phyloP scores from a whole-genome alignment of 768 basidiomycete species.

The Mycena alexandri region DNA sequence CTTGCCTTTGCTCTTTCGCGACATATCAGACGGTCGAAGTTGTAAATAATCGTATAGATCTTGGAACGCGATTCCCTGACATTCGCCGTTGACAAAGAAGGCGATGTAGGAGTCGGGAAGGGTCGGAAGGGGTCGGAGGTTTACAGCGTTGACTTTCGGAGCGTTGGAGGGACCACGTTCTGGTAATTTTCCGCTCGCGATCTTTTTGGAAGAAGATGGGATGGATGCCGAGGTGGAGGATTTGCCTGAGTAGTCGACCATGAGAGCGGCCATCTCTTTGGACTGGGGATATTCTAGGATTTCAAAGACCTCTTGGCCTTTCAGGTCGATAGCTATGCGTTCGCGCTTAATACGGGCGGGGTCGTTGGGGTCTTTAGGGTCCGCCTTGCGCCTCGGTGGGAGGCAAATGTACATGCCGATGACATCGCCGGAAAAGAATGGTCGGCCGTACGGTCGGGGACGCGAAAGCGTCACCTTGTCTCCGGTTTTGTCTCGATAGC shows the following conservation, averaged over 20 bases:
- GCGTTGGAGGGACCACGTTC: constrained; percentile 62
- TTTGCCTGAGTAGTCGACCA: constrained; percentile 86
- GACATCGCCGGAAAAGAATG: constrained; percentile 87
- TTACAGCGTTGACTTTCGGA: constrained; percentile 52
- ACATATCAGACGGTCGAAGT: constrained; percentile 71
- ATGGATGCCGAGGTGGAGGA: constrained; percentile 65
- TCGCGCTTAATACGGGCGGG: constrained; percentile 89
- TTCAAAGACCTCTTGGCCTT: constrained; percentile 98
- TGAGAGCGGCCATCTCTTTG: constrained; percentile 93
- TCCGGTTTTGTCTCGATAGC: constrained; percentile 90
- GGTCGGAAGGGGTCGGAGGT: constrained; percentile 76
- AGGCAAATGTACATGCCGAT: constrained; percentile 95
- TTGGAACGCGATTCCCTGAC: constrained; percentile 85
- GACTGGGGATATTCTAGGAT: constrained; percentile 87
- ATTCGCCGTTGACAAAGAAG: constrained; percentile 94
- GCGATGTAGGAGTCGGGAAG: constrained; percentile 80
- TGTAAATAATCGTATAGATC: constrained; percentile 94
- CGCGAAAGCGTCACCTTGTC: constrained; percentile 91
- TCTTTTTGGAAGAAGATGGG: constrained; percentile 74
- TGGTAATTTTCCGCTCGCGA: constrained; percentile 77
- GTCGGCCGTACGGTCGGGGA: constrained; percentile 79
- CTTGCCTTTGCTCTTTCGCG: constrained; percentile 75
- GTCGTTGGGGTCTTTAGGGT: constrained; percentile 76
- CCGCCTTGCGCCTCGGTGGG: constrained; percentile 72
- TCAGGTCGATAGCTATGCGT: constrained; percentile 94